Evolutionary conservation across 2,329 filamentous ascomycete species (phyloP).

Genomic region (Xylariaceae sp.): DNA sequence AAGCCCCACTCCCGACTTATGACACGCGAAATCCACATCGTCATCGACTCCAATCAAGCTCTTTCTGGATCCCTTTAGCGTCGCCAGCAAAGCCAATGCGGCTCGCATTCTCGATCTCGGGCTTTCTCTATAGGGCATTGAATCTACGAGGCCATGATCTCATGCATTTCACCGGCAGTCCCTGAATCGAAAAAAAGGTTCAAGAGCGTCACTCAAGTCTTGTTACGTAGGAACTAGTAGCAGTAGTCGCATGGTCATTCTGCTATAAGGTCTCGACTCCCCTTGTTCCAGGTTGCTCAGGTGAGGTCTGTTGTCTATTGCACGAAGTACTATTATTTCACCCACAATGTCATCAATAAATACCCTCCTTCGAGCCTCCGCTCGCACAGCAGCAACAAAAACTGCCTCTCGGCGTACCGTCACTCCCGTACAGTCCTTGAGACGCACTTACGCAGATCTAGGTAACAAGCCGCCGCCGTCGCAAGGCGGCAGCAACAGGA

Average conservation of each 20-base stretch:
- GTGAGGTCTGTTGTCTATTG: not conserved
- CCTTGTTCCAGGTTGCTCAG: not conserved
- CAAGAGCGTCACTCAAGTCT: not conserved
- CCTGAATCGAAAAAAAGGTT: not conserved
- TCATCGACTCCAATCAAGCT: not conserved
- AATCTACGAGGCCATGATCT: not conserved
- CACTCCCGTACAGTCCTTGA: not conserved
- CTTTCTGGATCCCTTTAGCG: not conserved
- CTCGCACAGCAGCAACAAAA: conserved; percentile 1
- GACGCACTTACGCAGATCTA: conserved; percentile 6
- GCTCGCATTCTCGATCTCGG: not conserved
- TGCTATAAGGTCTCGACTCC: too few relatives aligned
- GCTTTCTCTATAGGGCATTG: not conserved
- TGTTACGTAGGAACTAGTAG: too few relatives aligned
- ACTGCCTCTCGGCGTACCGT: not conserved
- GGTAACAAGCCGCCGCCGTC: conserved; percentile 3
- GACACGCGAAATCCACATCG: not conserved
- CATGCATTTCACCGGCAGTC: not conserved
- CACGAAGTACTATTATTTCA: not conserved
- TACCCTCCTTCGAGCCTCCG: conserved; percentile 1
- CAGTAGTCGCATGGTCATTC: not conserved
- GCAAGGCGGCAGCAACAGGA: conserved; percentile 3
- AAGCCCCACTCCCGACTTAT: not conserved
- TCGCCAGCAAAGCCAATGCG: not conserved
- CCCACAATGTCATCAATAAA: conserved; percentile 1